A percentile compares a stretch with the other conserved stretches of the same genome.
Conservation (phyloP, 257 asterid genomes). For the Nicotiana paniculata region DNA sequence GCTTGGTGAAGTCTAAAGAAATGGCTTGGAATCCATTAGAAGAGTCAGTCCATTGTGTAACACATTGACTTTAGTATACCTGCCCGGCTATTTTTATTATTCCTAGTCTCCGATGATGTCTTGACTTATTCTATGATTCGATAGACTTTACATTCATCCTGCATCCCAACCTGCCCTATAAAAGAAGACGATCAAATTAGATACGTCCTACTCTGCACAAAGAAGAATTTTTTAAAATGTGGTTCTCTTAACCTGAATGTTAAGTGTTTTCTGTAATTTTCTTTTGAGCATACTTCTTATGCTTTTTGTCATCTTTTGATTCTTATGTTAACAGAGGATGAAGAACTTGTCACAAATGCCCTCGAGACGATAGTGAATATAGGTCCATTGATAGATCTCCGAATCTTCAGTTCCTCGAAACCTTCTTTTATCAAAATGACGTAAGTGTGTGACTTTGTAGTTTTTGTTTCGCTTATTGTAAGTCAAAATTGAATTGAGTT, state of each 20-base stretch:
- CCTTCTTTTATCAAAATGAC: slow-evolving; percentile 83
- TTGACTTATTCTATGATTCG: background rate
- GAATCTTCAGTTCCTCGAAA: slow-evolving; percentile 84
- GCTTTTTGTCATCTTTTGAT: slow-evolving; percentile 2
- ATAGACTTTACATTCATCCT: background rate
- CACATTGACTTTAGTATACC: background rate
- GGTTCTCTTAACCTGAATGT: background rate
- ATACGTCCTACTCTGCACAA: background rate
- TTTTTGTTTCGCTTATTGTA: background rate
- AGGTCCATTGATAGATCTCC: slow-evolving; percentile 86
- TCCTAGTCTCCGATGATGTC: background rate
- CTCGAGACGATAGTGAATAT: slow-evolving; percentile 84
- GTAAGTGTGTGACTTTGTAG: slow-evolving; percentile 24
- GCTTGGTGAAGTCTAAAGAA: background rate
- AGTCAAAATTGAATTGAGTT: background rate
- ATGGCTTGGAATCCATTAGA: background rate
- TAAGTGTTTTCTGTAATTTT: background rate
- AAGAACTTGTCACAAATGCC: slow-evolving; percentile 88
- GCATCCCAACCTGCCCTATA: background rate
- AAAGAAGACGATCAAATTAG: background rate
- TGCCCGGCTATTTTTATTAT: background rate
- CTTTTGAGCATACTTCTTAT: slow-evolving; percentile 13
- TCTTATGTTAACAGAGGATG: slow-evolving; percentile 64
- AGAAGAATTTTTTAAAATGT: background rate
- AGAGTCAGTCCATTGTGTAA: background rate